Evolutionary conservation across 2,329 filamentous ascomycete genomes (phyloP).

Genomic region (Rhexocercosporidium sp.): DNA sequence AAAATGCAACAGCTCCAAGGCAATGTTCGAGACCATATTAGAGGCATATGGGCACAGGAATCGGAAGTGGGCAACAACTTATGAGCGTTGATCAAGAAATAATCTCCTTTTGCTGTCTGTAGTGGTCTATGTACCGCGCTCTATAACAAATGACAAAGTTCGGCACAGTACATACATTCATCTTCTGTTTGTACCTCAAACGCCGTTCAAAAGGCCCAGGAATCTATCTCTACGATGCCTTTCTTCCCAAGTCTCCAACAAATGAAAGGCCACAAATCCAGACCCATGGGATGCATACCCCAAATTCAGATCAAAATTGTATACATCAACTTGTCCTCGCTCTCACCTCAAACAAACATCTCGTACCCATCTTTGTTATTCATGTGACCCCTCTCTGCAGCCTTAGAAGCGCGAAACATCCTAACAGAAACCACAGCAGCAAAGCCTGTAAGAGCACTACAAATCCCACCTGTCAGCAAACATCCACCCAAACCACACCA

Average conservation of each 20-base stretch:
- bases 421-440: background rate
- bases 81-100: no score
- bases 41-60: no score
- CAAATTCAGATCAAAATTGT: no score
- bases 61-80: no score
- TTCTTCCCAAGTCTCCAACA: no score
- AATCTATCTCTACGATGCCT: background rate
- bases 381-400: background rate
- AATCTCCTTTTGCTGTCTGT: no score
- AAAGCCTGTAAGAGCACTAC: background rate
- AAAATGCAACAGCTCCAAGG: no score
- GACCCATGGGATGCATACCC: no score
- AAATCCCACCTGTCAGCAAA: background rate
- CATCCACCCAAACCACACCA: background rate
- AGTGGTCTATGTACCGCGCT: no score
- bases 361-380: background rate
- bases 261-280: no score
- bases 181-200: background rate
- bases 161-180: background rate
- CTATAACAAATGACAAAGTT: background rate
- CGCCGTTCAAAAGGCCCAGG: background rate
- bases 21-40: no score
- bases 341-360: background rate
- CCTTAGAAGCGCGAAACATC: background rate
- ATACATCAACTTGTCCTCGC: no score